Evolutionary conservation across 139 green algal species (phyloP).

Genomic region (Tetratostichococcus sp.): DNA sequence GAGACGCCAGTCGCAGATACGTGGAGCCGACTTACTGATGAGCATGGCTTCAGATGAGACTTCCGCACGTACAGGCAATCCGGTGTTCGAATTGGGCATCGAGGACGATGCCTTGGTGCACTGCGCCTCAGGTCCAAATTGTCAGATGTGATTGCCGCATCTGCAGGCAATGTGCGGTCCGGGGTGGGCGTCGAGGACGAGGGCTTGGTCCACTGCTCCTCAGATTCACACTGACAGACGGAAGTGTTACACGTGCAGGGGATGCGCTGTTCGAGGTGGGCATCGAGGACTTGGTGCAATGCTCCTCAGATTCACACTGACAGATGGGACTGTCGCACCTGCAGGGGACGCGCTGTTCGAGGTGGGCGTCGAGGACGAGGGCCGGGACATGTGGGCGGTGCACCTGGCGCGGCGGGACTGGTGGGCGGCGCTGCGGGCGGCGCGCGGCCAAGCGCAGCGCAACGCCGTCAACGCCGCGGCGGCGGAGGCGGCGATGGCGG

Average conservation of each 20-base stretch:
- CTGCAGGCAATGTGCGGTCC: constrained; percentile 29
- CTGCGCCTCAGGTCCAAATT: too few species aligned
- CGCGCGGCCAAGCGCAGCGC: constrained; percentile 38
- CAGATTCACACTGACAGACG: too few species aligned
- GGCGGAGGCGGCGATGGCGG: constrained; percentile 43
- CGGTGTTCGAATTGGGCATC: constrained; percentile 24
- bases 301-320: too few species aligned
- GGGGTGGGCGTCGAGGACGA: constrained; percentile 49
- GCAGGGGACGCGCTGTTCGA: constrained; percentile 31
- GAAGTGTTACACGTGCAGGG: constrained; percentile 15
- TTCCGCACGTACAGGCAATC: constrained; percentile 28
- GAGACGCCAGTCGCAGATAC: too few species aligned
- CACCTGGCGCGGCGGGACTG: constrained; percentile 62
- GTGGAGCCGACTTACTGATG: too few species aligned
- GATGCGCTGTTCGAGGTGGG: constrained; percentile 36
- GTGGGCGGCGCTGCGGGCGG: not conserved
- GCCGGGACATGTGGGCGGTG: constrained; percentile 78
- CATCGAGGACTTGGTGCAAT: too few species aligned
- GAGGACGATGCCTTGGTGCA: too few species aligned
- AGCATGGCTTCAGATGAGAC: too few species aligned
- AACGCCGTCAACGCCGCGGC: constrained; percentile 55
- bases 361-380: constrained; percentile 51
- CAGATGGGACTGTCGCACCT: too few species aligned
- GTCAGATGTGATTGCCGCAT: too few species aligned
- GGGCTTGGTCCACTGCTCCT: too few species aligned